Evolutionary conservation across 2,329 filamentous ascomycete genomes (phyloP).

Genomic region (Penicillium sp.): DNA sequence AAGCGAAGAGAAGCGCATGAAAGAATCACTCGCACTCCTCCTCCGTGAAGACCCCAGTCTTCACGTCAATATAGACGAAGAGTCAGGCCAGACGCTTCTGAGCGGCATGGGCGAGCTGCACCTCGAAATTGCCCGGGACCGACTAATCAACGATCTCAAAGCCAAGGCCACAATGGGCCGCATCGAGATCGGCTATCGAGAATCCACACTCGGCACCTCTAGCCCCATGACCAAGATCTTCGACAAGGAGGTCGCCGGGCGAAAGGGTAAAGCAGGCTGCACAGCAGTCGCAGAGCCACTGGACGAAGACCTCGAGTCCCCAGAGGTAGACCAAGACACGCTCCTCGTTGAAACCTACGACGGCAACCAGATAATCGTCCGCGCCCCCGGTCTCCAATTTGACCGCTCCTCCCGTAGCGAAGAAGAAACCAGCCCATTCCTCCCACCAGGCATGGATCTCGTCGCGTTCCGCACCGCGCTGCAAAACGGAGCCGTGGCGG

Average conservation of each 20-base stretch:
- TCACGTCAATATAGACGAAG: constrained; percentile 77
- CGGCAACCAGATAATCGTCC: constrained; percentile 66
- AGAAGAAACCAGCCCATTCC: constrained; percentile 45
- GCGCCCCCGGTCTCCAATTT: constrained; percentile 50
- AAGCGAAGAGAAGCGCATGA: constrained; percentile 75
- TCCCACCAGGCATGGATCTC: constrained; percentile 55
- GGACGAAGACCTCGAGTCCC: constrained; percentile 26
- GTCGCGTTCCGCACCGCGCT: constrained; percentile 55
- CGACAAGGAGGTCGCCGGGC: constrained; percentile 77
- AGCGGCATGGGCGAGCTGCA: constrained; percentile 97
- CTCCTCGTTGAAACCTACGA: constrained; percentile 54
- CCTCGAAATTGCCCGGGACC: constrained; percentile 85
- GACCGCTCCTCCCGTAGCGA: constrained; percentile 38
- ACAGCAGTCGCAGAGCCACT: constrained; percentile 66
- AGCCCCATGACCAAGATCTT: constrained; percentile 61
- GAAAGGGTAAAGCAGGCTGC: constrained; percentile 73
- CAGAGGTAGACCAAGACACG: constrained; percentile 23
- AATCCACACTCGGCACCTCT: constrained; percentile 65
- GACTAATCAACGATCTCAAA: constrained; percentile 85
- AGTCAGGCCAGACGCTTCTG: constrained; percentile 88
- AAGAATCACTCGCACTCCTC: constrained; percentile 71
- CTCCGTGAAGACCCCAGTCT: constrained; percentile 91
- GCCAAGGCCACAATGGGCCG: constrained; percentile 79
- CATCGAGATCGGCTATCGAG: constrained; percentile 94
- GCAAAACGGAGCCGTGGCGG: constrained; percentile 76